Evolutionary conservation across 768 basidiomycete genomes (phyloP), one percentile per base, ranked within the genome.

Genomic region (Calocera cornea): DNA sequence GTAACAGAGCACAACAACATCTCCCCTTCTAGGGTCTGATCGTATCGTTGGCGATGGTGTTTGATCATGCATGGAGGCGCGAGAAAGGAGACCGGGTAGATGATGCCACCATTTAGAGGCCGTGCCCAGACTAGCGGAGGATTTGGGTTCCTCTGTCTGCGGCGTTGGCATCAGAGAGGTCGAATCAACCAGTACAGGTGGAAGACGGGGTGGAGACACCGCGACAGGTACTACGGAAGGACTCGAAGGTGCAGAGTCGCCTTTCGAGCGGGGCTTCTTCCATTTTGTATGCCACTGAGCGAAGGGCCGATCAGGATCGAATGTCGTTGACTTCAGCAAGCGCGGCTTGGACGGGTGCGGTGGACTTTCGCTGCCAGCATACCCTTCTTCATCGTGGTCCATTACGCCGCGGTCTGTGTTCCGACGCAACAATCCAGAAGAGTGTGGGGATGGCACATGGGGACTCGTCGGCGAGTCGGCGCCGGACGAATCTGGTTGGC

Each of bases 1-100:
- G 73, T 95, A 95, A 47, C 78, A 77, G 1, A 92, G 74, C 72
- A 89, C 90, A 7, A 86, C 76, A 1, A 95, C 80, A 54, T 92
- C 89, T 1, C 92, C 92, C 70, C 79, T 84, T 38, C 78, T 73
- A 47, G 80, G 72, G 17, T 78, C 70, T 2, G 22, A 33, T 27
- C 31, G 54, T 29, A 8, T 29, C 19, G 54, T 2, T 10, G 70
- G 68, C 11, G 69, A 64, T 41, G 68, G 65, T 1, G 70, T 67
- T 34, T 70, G 36, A 60, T 76, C 77, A 68, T 71, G 77, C 31
- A 33, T 22, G 10, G 54, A 60, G 7, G 54, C 54, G 22, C 54
- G 54, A 60, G 54, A 29, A 5, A 60, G 31, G 14, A 60, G 22
- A 10, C 27, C 54, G 10, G 54, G 54, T 29, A 60, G 31, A 60